These are phyloP conservation scores for Anaeromyces robustus DNA, from an alignment of 192 early-diverging fungal genomes.

Conservation along the genomic window DNA sequence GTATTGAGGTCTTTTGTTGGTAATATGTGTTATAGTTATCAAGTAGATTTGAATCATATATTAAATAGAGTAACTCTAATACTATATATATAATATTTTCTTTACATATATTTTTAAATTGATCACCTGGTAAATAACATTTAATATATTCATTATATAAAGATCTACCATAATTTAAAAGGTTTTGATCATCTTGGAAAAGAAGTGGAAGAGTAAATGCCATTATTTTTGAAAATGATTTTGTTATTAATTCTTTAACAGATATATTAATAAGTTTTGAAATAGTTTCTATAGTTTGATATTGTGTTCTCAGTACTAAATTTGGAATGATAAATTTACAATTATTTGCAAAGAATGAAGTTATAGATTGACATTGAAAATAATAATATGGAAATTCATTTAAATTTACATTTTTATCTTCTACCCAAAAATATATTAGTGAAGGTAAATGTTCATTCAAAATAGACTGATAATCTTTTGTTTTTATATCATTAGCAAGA, in stretches of 20 bases:
- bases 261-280: neutral
- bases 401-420: neutral
- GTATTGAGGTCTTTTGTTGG: too few species aligned
- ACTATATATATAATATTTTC: neutral
- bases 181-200: neutral
- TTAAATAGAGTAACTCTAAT: neutral
- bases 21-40: too few species aligned
- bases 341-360: neutral
- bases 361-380: neutral
- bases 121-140: neutral
- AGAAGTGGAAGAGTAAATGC: neutral
- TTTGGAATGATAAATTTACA: neutral
- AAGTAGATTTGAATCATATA: too few species aligned
- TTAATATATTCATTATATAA: neutral
- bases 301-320: neutral
- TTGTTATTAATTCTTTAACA: neutral
- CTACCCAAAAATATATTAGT: neutral
- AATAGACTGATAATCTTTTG: neutral
- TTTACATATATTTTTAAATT: neutral
- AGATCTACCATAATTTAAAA: neutral
- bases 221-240: neutral
- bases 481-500: neutral
- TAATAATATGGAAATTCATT: neutral
- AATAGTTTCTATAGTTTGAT: neutral
- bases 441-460: neutral